Base-by-base conservation (phyloP, 768 basidiomycete species). In the Suillus subaureus region DNA sequence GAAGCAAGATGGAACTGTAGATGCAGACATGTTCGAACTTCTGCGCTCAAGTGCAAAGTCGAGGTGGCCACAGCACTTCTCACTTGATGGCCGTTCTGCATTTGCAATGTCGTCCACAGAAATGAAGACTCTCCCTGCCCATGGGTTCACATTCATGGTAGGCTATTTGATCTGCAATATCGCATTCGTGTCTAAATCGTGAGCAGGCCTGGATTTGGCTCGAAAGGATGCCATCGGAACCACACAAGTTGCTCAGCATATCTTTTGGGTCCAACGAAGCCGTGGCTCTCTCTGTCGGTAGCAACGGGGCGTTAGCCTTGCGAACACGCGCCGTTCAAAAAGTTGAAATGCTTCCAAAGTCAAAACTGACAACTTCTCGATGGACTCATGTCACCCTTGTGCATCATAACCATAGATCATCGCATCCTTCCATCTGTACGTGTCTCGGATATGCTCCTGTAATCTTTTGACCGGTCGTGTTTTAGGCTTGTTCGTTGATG, bases 51-150 rank as follows among this genome's bases (percentile, higher is more conserved):
- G 86, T 3, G 88, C 92, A 82, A 89, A 86, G 74, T 87, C 87
- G 45, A 83, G 87, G 40, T 94, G 93, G 93, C 87, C 90, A 0
- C 85, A 88, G 64, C 93, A 94, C 72, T 84, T 95, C 66, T 90
- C 87, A 3, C 78, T 94, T 70, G 87, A 88, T 72, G 82, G 83
- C 2, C 73, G 79, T 6, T 84, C 89, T 3, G 77, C 84, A 11
- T 68, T 93, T 7, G 78, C 80, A 4, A 73, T 89, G 39, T 75
- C 77, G 1, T 83, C 87, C 54, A 78, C 80, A n/a, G 78, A 75
- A n/a, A 72, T 75, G 42, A 84, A 82, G 65, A 84, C 85, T 0
- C 74, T 93, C 52, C 88, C 90, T 0, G 69, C 79, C 1, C 75
- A 82, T 15, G 93, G 92, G 0, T 86, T 93, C 70, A 90, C 91